Conservation (phyloP, 2,329 filamentous ascomycete genomes). For the Pyrenochaeta sp. region DNA sequence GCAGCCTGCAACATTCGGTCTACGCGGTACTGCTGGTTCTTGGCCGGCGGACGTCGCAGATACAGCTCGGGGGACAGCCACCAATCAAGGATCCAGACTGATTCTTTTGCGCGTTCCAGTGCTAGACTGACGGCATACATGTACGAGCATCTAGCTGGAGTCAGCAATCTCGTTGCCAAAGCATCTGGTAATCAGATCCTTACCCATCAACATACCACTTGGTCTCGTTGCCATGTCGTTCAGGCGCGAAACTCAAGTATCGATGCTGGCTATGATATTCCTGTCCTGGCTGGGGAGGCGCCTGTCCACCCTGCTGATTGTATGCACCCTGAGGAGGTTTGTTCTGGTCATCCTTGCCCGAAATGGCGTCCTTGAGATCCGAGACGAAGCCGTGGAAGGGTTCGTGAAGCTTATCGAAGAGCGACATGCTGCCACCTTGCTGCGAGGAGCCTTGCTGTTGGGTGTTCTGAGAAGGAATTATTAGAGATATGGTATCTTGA, state of each 20-base stretch:
- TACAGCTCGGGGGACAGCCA: slow-evolving; percentile 92
- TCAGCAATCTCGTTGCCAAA: not conserved
- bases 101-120: slow-evolving; percentile 76
- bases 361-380: slow-evolving; percentile 59
- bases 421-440: slow-evolving; percentile 47
- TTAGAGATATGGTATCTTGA: slow-evolving; percentile 5
- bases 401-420: slow-evolving; percentile 63
- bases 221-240: slow-evolving; percentile 72
- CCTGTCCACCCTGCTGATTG: slow-evolving; percentile 23
- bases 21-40: slow-evolving; percentile 82
- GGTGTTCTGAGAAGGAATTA: slow-evolving; percentile 17
- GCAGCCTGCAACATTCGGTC: slow-evolving; percentile 84
- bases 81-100: slow-evolving; percentile 86
- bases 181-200: not conserved
- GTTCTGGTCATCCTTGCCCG: slow-evolving; percentile 55
- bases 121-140: slow-evolving; percentile 86
- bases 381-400: slow-evolving; percentile 59
- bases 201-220: slow-evolving; percentile 94
- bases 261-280: slow-evolving; percentile 57
- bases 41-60: slow-evolving; percentile 79
- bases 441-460: slow-evolving; percentile 38
- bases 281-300: slow-evolving; percentile 38
- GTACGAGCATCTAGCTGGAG: slow-evolving; percentile 58
- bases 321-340: slow-evolving; percentile 45
- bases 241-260: slow-evolving; percentile 73